Conservation (phyloP, 805 yeast genomes). For the Torulaspora maleeae region DNA sequence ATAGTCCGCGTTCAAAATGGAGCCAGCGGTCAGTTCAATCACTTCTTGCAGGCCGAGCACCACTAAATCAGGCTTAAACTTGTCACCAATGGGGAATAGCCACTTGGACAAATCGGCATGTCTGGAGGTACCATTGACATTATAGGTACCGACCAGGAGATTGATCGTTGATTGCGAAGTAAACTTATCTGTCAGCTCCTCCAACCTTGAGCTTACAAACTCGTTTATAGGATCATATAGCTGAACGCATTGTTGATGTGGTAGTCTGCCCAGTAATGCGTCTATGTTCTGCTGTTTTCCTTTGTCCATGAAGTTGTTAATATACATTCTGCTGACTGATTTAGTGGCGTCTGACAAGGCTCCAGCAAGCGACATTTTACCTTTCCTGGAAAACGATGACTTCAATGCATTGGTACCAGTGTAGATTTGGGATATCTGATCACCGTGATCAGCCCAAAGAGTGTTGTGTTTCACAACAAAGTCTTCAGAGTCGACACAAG, state of each 20-base stretch:
- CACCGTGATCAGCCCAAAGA: constrained; percentile 98
- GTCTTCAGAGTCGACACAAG: constrained; percentile 43
- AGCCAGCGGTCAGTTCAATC: constrained; percentile 88
- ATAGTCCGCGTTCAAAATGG: constrained; percentile 81
- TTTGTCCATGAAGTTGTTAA: constrained; percentile 91
- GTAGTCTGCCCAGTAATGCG: constrained; percentile 72
- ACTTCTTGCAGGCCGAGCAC: constrained; percentile 94
- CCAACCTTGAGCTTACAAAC: constrained; percentile 63
- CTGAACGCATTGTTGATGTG: constrained; percentile 62
- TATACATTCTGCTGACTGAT: constrained; percentile 90
- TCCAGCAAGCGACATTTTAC: constrained; percentile 95
- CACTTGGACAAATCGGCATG: constrained; percentile 61
- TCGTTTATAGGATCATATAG: constrained; percentile 88
- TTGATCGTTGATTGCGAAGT: constrained; percentile 57
- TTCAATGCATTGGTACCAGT: constrained; percentile 97
- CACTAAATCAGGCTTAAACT: constrained; percentile 65
- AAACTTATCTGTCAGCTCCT: constrained; percentile 42
- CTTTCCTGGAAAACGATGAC: constrained; percentile 89
- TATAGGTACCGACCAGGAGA: constrained; percentile 79
- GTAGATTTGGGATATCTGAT: constrained; percentile 89
- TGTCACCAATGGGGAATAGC: constrained; percentile 72
- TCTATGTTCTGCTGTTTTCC: constrained; percentile 88
- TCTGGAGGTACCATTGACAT: constrained; percentile 68
- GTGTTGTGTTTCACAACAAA: constrained; percentile 71
- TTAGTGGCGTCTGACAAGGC: constrained; percentile 96